These are phyloP conservation scores for Deinandra increscens DNA, from an alignment of 129 eudicot genomes.

Conservation along the genomic window DNA sequence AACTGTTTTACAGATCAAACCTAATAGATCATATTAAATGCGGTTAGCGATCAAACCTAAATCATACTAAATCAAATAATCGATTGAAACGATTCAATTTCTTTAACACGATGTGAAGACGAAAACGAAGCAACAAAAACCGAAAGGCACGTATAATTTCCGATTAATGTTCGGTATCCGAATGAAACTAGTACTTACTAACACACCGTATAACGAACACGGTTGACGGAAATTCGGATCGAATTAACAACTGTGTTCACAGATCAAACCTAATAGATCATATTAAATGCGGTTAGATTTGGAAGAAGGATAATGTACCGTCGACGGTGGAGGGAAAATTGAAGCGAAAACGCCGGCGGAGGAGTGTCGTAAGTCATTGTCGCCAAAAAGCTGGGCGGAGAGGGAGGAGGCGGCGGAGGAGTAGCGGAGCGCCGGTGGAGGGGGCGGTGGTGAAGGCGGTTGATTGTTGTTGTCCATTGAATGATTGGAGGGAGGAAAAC, in stretches of 20 bases:
- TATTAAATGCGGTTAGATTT: neutral
- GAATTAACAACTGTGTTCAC: constrained; percentile 1
- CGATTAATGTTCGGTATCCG: neutral
- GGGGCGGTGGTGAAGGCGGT: constrained; percentile 10
- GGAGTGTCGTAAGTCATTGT: constrained; percentile 26
- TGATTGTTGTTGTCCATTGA: constrained; percentile 30
- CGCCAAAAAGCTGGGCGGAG: constrained; percentile 37
- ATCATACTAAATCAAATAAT: neutral
- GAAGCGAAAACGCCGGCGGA: constrained; percentile 45
- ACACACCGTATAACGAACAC: neutral
- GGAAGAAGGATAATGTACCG: constrained; percentile 12
- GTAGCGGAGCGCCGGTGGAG: constrained; percentile 10
- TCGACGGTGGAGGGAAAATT: constrained; percentile 40
- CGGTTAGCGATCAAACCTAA: too few species aligned
- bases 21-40: neutral
- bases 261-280: constrained; percentile 1
- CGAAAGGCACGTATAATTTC: neutral
- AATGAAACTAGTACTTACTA: neutral
- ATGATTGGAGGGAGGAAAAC: neutral
- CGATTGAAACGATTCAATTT: neutral
- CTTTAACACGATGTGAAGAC: neutral
- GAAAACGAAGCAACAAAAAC: neutral
- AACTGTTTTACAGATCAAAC: too few species aligned
- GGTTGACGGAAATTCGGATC: neutral
- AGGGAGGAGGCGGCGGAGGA: constrained; percentile 29